phyloP scores from a whole-genome alignment of 2,329 filamentous ascomycete species.

The Tolypocladium cylindrosporum region DNA sequence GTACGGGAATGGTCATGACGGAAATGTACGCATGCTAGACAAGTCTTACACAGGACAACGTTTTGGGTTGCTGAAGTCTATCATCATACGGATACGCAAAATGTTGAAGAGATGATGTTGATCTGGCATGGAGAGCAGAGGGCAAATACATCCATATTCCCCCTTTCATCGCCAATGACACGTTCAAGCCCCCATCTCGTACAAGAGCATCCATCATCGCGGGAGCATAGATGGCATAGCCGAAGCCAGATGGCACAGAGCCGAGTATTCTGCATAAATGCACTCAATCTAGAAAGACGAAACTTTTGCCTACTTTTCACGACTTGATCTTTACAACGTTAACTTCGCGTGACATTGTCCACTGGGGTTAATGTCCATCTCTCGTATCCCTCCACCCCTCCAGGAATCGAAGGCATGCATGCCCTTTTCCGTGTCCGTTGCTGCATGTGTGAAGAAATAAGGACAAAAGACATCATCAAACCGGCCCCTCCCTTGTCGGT shows the following conservation, averaged over 20 bases:
- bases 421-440: not conserved
- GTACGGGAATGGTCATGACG: conserved; percentile 1
- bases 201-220: not conserved
- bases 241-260: not conserved
- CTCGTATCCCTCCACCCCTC: not conserved
- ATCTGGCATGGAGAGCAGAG: not conserved
- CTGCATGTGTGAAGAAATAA: not conserved
- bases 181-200: not conserved
- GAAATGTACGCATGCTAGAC: conserved; percentile 5
- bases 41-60: not conserved
- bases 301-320: not conserved
- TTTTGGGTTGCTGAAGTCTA: not conserved
- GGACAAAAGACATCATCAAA: not conserved
- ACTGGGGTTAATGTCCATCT: not conserved
- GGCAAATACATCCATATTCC: not conserved
- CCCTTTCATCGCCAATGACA: not conserved
- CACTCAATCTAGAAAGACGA: not conserved
- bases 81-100: not conserved
- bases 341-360: not conserved
- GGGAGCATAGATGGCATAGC: not conserved
- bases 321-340: not conserved
- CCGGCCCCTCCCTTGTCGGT: not conserved
- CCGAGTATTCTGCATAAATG: not conserved
- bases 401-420: not conserved
- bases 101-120: not conserved